Conservation (phyloP, 768 basidiomycete genomes). For the Leucogyrophana mollusca region DNA sequence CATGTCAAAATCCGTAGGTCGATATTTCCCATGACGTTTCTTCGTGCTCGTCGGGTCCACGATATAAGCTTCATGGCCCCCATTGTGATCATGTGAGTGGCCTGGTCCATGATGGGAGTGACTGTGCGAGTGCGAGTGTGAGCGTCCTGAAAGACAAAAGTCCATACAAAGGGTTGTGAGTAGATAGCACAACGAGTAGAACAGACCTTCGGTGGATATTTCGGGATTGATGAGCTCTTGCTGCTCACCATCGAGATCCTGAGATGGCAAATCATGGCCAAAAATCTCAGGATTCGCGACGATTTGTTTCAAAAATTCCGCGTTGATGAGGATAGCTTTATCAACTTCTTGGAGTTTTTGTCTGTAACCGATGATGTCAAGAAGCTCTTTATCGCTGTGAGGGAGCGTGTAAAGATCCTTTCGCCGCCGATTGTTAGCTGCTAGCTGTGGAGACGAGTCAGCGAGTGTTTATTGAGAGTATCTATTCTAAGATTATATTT, state of each 20-base stretch:
- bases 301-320: conserved; percentile 72
- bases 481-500: conserved; percentile 20
- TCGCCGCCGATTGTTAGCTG: conserved; percentile 63
- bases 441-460: conserved; percentile 36
- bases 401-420: conserved; percentile 78
- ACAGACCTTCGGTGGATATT: conserved; percentile 17
- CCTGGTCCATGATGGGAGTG: conserved; percentile 33
- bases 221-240: conserved; percentile 9
- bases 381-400: conserved; percentile 62
- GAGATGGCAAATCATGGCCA: conserved; percentile 41
- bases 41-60: conserved; percentile 11
- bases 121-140: conserved; percentile 33
- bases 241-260: conserved; percentile 21
- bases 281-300: conserved; percentile 83
- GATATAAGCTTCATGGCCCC: background rate
- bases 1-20: conserved; percentile 73
- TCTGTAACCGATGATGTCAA: conserved; percentile 71
- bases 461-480: background rate
- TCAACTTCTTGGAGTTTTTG: conserved; percentile 80
- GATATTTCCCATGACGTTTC: conserved; percentile 30
- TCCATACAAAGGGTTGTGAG: conserved; percentile 10
- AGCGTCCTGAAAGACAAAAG: conserved; percentile 14
- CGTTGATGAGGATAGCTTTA: conserved; percentile 75
- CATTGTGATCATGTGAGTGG: conserved; percentile 20
- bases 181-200: conserved; percentile 20